Conservation (phyloP, 2,329 filamentous ascomycete species). For the Alternaria solani region DNA sequence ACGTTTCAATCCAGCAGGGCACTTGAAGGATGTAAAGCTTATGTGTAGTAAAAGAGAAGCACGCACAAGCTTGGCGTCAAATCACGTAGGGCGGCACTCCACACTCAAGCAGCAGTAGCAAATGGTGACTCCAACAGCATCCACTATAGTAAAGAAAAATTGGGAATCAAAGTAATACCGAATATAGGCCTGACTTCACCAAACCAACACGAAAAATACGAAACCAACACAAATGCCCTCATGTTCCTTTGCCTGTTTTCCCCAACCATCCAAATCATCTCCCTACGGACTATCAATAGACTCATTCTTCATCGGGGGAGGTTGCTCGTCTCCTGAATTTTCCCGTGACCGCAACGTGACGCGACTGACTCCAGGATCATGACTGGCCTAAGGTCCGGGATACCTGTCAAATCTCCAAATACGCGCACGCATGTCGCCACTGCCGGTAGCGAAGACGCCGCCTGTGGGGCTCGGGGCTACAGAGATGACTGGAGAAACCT, state of each 20-base stretch:
- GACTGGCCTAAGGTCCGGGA: constrained; percentile 37
- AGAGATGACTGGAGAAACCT: constrained; percentile 75
- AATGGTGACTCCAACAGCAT: background rate
- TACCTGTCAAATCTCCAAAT: constrained; percentile 77
- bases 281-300: background rate
- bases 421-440: constrained; percentile 94
- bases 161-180: constrained; percentile 6
- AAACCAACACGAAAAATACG: background rate
- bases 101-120: background rate
- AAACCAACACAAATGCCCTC: constrained; percentile 1
- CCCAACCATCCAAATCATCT: background rate
- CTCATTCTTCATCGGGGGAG: background rate
- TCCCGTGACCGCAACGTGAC: background rate
- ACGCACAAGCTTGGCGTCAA: background rate
- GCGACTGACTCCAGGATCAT: background rate
- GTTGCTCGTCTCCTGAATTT: background rate
- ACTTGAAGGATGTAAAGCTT: background rate
- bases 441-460: constrained; percentile 91
- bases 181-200: background rate
- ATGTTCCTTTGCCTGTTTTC: background rate
- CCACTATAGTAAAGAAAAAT: background rate
- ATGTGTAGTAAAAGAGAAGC: background rate
- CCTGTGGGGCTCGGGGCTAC: constrained; percentile 92
- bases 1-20: background rate
- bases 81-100: background rate